Evolutionary conservation across 23 red algal genomes (phyloP).

Genomic region (Gracilaria domingensis): DNA sequence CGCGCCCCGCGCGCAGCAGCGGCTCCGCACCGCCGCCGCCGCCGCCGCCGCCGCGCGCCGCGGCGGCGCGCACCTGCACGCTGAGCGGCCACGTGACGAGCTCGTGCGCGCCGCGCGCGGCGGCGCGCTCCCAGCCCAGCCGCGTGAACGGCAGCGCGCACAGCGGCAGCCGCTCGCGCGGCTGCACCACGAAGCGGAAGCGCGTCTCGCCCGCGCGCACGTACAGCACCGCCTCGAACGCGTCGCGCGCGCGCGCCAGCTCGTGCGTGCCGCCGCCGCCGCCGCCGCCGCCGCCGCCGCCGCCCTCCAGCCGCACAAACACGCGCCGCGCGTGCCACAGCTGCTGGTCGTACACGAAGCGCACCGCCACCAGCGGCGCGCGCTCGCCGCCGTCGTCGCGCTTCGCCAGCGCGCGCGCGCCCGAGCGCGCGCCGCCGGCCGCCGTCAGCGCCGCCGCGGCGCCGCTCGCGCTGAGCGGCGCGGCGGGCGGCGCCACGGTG

Average conservation of each 20-base stretch:
- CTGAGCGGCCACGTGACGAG: background rate
- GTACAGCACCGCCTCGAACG: background rate
- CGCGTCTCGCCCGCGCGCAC: background rate
- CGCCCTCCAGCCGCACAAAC: background rate
- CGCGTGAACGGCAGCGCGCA: background rate
- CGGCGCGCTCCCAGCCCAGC: constrained; percentile 1
- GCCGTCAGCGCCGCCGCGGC: too few relatives aligned
- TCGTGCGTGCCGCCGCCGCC: too few relatives aligned
- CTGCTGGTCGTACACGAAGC: background rate
- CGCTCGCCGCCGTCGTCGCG: too few relatives aligned
- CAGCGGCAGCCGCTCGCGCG: background rate
- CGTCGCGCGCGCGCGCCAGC: background rate
- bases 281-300: too few relatives aligned
- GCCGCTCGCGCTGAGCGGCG: too few relatives aligned
- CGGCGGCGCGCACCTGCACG: background rate
- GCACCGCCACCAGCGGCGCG: too few relatives aligned
- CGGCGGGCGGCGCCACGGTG: too few relatives aligned
- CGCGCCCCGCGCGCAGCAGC: background rate
- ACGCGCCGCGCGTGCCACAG: background rate
- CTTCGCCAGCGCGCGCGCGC: too few relatives aligned
- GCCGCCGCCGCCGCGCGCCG: background rate
- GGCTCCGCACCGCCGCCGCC: background rate
- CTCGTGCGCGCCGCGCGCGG: background rate
- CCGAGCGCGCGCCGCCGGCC: too few relatives aligned
- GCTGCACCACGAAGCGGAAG: background rate